Evolutionary conservation across 352 stramenopile genomes (phyloP), one percentile per base, ranked within the genome.

Genomic region (Phytophthora fragariaefolia): DNA sequence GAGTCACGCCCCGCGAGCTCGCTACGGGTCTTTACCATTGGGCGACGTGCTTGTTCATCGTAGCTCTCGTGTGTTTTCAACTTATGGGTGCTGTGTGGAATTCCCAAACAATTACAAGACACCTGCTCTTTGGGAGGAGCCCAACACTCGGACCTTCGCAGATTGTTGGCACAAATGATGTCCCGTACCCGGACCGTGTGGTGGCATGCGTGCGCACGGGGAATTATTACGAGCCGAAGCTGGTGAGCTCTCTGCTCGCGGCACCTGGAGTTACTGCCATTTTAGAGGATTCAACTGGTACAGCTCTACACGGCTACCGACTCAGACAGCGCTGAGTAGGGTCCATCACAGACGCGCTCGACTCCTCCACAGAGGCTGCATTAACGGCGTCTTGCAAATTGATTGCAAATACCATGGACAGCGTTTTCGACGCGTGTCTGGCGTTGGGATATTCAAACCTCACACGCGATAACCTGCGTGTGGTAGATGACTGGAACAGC

Each of bases 101-200:
- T 51, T 63, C 34, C 2, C 48, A 9, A 32, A 57, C 8, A 17
- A 56, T 28, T 5, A 58, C 18, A 0, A 53, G 30, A 4, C 26
- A 49, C 20, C 0, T 64, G 27, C 10, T 64, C n/a, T 79, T 48
- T 26, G 74, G 71, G 2, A 23, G 47, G 50, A 48, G 51, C 17
- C 62, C 59, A 0, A 28, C 40, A 4, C 23, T 58, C 3, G 66
- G 73, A 20, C 32, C 61, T 3, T 69, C 38, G 17, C 30, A 65
- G 15, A 74, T 87, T 32, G 12, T 57, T 4, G 79, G 81, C 0
- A 59, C 46, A 0, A 88, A 85, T 45, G 79, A 90, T 23, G 69
- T 82, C 26, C 45, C 77, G 57, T 87, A 80, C 50, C 66, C 63
- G 0, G 81, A 87, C 45, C 75, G 79, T n/a, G 65, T 69, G 17